Evolutionary conservation across 2,329 filamentous ascomycete species (phyloP).

Genomic region (Pseudohalonectria lignicola): DNA sequence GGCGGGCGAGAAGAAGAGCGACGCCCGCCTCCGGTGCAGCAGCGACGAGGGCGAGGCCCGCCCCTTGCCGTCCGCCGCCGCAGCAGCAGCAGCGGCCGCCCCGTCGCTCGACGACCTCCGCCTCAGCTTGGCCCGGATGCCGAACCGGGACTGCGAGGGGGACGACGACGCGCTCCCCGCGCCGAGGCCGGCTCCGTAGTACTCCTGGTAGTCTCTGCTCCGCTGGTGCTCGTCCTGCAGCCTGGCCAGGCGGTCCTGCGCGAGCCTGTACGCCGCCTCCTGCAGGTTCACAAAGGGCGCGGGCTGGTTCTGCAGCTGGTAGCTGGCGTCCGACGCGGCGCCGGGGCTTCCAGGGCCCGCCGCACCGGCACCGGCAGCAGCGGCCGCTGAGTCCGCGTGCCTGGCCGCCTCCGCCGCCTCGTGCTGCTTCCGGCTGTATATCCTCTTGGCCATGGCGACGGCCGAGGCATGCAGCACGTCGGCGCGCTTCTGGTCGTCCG

Average conservation of each 20-base stretch:
- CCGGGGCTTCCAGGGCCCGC: conserved; percentile 11
- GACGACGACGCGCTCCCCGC: conserved; percentile 23
- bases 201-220: conserved; percentile 56
- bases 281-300: conserved; percentile 57
- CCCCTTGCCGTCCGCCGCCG: not conserved
- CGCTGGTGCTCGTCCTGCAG: conserved; percentile 61
- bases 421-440: conserved; percentile 66
- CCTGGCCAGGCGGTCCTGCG: conserved; percentile 71
- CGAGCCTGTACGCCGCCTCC: conserved; percentile 77
- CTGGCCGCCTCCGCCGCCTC: conserved; percentile 42
- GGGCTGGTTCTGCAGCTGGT: conserved; percentile 24
- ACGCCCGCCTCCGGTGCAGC: conserved; percentile 3
- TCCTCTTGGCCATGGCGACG: conserved; percentile 78
- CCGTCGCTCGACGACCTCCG: conserved; percentile 59
- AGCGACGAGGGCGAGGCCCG: not conserved
- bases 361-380: too few relatives aligned
- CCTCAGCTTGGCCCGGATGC: conserved; percentile 43
- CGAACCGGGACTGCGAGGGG: conserved; percentile 29
- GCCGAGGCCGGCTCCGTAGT: conserved; percentile 52
- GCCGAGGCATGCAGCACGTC: conserved; percentile 73
- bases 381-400: conserved; percentile 17
- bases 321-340: conserved; percentile 14
- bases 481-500: conserved; percentile 61
- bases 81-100: conserved; percentile 19
- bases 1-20: conserved; percentile 3